Percentiles rank a stretch among this genome's conserved stretches.
phyloP scores from a whole-genome alignment of 2,329 filamentous ascomycete species.

The Pseudogymnoascus sp. region DNA sequence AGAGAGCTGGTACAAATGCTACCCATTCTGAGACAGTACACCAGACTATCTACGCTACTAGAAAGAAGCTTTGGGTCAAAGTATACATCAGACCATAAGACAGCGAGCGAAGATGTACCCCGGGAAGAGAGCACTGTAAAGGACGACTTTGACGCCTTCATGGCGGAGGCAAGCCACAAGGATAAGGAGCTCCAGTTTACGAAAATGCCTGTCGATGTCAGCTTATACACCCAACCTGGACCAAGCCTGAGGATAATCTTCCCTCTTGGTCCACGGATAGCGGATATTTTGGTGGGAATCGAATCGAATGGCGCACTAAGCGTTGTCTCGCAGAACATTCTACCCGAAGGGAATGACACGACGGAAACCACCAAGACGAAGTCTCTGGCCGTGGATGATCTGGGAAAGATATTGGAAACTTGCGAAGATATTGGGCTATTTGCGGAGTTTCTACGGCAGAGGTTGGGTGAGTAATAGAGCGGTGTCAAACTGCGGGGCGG shows the following conservation, averaged over 20 bases:
- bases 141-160: slow-evolving; percentile 25
- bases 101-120: neutral
- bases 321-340: slow-evolving; percentile 25
- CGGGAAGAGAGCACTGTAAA: slow-evolving; percentile 20
- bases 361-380: slow-evolving; percentile 12
- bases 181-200: neutral
- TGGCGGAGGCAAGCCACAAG: slow-evolving; percentile 13
- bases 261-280: slow-evolving; percentile 20
- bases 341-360: slow-evolving; percentile 17
- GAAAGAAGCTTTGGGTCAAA: slow-evolving; percentile 46
- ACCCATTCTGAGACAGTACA: slow-evolving; percentile 68
- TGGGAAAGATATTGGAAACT: slow-evolving; percentile 38
- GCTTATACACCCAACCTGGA: slow-evolving; percentile 23
- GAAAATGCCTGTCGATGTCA: slow-evolving; percentile 22
- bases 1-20: slow-evolving; percentile 66
- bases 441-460: slow-evolving; percentile 39
- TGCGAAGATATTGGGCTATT: slow-evolving; percentile 42
- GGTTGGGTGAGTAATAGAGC: slow-evolving; percentile 18
- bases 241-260: slow-evolving; percentile 25
- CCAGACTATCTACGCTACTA: slow-evolving; percentile 58
- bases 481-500: neutral
- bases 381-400: slow-evolving; percentile 24
- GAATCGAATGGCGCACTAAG: slow-evolving; percentile 24
- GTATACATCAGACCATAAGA: neutral
- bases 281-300: slow-evolving; percentile 27